phyloP scores from a whole-genome alignment of 1,284 basidiomycete genomes.

The Pseudozyma thailandica region DNA sequence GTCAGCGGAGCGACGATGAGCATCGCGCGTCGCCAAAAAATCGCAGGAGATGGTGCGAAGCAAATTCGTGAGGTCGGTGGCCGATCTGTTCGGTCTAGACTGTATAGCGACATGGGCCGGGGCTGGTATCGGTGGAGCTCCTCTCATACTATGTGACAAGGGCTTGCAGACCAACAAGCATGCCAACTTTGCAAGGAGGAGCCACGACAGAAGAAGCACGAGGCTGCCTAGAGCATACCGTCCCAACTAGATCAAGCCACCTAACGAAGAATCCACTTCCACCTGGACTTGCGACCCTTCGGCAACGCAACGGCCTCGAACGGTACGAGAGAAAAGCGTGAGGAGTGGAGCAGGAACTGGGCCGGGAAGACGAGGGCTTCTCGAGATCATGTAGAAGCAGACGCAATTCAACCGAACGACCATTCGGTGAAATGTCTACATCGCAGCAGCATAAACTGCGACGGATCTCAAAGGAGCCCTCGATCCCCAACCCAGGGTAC shows the following conservation, averaged over 20 bases:
- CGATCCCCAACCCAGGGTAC: conserved; percentile 4
- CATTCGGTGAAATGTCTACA: not conserved
- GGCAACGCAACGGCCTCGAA: conserved; percentile 6
- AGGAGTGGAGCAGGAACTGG: no score
- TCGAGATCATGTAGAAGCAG: not conserved
- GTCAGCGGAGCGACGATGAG: conserved; percentile 21
- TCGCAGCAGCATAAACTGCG: not conserved
- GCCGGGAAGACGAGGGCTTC: no score
- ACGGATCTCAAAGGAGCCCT: not conserved
- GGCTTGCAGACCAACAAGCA: no score
- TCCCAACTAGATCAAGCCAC: not conserved
- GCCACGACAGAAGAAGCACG: not conserved
- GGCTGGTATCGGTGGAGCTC: no score
- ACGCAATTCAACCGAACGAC: not conserved
- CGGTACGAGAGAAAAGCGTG: not conserved
- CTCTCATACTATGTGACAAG: no score
- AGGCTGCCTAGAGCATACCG: not conserved
- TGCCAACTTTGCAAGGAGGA: not conserved
- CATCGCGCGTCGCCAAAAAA: conserved; percentile 10
- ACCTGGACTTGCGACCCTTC: not conserved
- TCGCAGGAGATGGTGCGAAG: conserved; percentile 1
- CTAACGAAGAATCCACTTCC: not conserved
- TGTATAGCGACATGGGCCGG: not conserved
- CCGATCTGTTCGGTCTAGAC: not conserved
- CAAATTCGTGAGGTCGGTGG: not conserved